Evolutionary conservation across 331 rosid genomes (phyloP), one percentile per base, ranked within the genome.

Genomic region (Quercus lobata): DNA sequence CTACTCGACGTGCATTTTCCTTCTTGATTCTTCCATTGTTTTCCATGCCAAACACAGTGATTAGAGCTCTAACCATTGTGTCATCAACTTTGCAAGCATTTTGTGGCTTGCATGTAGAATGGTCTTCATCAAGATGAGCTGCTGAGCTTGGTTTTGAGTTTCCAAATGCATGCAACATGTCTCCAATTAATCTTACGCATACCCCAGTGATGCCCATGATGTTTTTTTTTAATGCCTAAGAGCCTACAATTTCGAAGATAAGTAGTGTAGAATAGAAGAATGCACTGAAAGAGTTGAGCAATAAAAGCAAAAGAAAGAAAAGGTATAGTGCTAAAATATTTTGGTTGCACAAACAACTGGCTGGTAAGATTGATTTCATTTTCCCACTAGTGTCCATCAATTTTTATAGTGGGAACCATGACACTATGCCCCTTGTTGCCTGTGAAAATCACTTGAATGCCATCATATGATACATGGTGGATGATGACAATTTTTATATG

Each of bases 11-110:
- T 0, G 91, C 97, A 22, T 83, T 94, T 35, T 92, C 95, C 85
- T 90, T 94, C 91, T 88, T 91, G 75, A 92, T 90, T 60, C 88
- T 92, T 57, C 98, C 97, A 57, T 92, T 87, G 82, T 58, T 84
- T 79, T 90, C 84, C 98, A 94, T 91, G 72, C 97, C 98, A 72
- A 94, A 94, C 65, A 94, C 98, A 0, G 92, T 91, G 46, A 92
- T 87, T 37, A 94, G 90, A 30, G 97, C 96, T 7, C 85, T 30
- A 0, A 89, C 76, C 91, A 92, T 83, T 53, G 86, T 77, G 22
- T 85, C 92, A 16, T 89, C 90, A 30, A 85, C 83, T 34, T 80
- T 86, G 41, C 71, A 44, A 54, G 73, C 78, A 35, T 69, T 69
- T 21, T 76, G 70, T 16, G 84, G 58, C 62, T 75, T 75, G 83